Base-by-base conservation (phyloP, 2,329 filamentous ascomycete genomes). In the Clonostachys rosea region DNA sequence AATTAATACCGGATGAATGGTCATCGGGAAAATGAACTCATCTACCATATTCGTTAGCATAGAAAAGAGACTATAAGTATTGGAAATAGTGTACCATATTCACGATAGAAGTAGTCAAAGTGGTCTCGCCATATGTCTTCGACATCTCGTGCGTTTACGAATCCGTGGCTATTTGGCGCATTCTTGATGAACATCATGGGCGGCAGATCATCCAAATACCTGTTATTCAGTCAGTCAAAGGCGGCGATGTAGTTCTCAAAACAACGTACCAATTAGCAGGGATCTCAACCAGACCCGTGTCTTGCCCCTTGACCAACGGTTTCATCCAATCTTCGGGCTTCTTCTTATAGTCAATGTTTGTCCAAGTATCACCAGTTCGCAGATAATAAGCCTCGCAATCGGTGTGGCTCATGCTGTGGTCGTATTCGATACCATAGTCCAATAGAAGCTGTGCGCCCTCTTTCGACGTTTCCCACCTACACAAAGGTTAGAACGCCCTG, bases 21-120 rank as follows among this genome's bases (percentile, higher is more conserved):
- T 90, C 63, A 90, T 86, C 0, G 87, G 86, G 55, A 90, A 89
- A 45, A 89, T 78, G 51, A 89, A 89, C 54, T 87, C 83, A 54
- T 90, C 85, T 30, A 30, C 24, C 24, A 30, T 3, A 30, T 30
- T 30, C 4, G 24, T 30, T 30, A 30, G 24, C 1, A 30, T 30
- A 3, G 24, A 10, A 30, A 2, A 30, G 10, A 30, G 24, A 30
- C 24, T 4, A 10, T 5, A 3, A 3, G 24, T 1, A 30, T 30
- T 10, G 9, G 24, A 30, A 30, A 30, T 10, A 3, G 3, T 30
- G 4, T 30, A 30, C 24, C 24, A 52, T 88, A 85, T 62, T 90
- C 84, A 30, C 85, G 73, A 60, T 90, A 90, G 57, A 87, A 89
- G 64, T 89, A 89, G 55, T 84, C 76, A 49, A 86, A 86, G 52